Base-by-base conservation (phyloP, 352 stramenopile species). In the Phytophthora litchii region DNA sequence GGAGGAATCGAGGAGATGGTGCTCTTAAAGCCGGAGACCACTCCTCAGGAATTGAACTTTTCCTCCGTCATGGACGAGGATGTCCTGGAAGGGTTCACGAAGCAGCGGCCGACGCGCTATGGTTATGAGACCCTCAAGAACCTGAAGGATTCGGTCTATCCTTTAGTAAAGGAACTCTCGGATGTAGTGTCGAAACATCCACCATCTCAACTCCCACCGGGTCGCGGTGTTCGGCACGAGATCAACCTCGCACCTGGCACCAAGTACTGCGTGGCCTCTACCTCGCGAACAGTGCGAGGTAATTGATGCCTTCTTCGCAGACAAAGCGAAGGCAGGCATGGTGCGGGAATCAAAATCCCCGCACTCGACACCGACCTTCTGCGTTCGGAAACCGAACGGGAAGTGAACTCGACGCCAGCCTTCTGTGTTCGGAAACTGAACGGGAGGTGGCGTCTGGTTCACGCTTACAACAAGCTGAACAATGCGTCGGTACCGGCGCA, bases 391-490 rank as follows among this genome's bases (percentile, higher is more conserved):
- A 12, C 29, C 29, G 29, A 34, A 34, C 29, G 29, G 29, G 10
- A 34, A 34, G 29, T 34, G 29, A n/a, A 58, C 41, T 64, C 32
- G 7, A 58, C 38, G 6, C 46, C 56, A 0, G 53, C 56, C 10
- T 54, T 61, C 34, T 61, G 53, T 11, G 42, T 61, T 29, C 19
- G 9, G 5, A 48, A 53, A 13, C 42, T 58, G 2, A 77, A 29
- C 7, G 44, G 56, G 0, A 40, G 32, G 0, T 77, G 72, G 59
- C 55, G 52, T 4, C 58, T 77, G 4, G 53, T 78, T 16, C 69
- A 78, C n/a, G 61, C 57, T 10, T 75, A 53, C 29, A 72, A 75
- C 36, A 76, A 70, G 35, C 45, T 74, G 27, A 80, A 80, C 29
- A 19, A 7, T 1, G 57, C 52, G 0, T 72, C 56, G 0, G 35